phyloP scores from a whole-genome alignment of 129 eudicot genomes.

The Rutidosis leptorrhynchoides region DNA sequence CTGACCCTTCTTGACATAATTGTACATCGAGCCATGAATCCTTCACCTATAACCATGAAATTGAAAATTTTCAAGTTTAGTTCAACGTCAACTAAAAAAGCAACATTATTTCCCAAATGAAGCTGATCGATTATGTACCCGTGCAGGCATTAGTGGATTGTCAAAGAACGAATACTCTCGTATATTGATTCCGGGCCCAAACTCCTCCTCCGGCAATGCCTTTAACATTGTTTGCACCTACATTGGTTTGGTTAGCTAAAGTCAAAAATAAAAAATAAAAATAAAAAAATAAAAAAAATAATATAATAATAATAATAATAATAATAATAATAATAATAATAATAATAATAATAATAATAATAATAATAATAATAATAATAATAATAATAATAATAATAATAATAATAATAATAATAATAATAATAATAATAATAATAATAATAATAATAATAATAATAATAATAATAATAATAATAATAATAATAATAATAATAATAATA shows the following conservation, averaged over 20 bases:
- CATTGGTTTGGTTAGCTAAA: conserved; percentile 13
- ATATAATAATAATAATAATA: too few species aligned
- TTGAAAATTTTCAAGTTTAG: background rate
- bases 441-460: too few species aligned
- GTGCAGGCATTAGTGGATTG: conserved; percentile 63
- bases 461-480: too few species aligned
- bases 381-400: too few species aligned
- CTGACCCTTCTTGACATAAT: conserved; percentile 81
- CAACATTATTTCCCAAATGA: conserved; percentile 4
- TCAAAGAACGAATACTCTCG: conserved; percentile 87
- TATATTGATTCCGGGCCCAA: conserved; percentile 66
- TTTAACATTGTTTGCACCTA: conserved; percentile 83
- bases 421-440: too few species aligned
- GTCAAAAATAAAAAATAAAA: too few species aligned
- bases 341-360: too few species aligned
- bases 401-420: too few species aligned
- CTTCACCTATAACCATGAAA: conserved; percentile 56
- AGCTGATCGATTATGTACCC: conserved; percentile 38
- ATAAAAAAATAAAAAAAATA: too few species aligned
- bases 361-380: too few species aligned
- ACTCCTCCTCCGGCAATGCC: conserved; percentile 63
- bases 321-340: too few species aligned
- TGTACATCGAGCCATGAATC: conserved; percentile 98
- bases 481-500: too few species aligned
- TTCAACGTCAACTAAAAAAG: conserved; percentile 16